Percentiles rank a stretch among this genome's conserved stretches.
phyloP scores from a whole-genome alignment of 2,329 filamentous ascomycete species.

The Aspergillus novofumigatus region DNA sequence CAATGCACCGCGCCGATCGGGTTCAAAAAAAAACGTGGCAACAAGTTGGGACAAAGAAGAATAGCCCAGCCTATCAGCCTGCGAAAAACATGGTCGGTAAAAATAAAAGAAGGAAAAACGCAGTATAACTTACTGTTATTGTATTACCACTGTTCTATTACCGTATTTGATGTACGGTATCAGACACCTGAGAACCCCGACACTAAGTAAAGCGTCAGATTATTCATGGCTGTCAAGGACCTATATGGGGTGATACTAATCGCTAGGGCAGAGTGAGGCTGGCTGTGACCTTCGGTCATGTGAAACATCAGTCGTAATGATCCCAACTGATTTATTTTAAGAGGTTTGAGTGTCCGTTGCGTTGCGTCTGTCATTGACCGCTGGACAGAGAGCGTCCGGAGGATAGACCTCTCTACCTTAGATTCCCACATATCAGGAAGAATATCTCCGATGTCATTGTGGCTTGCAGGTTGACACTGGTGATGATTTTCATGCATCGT shows the following conservation, averaged over 20 bases:
- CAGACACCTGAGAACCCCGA: not conserved
- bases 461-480: not conserved
- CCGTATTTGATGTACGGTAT: constrained; percentile 4
- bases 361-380: not conserved
- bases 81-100: not conserved
- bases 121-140: not conserved
- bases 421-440: not conserved
- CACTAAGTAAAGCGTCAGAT: not conserved
- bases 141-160: constrained; percentile 5
- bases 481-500: not conserved
- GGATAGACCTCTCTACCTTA: not conserved
- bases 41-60: constrained; percentile 6
- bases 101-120: constrained; percentile 4
- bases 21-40: constrained; percentile 29
- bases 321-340: not conserved
- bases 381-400: not conserved
- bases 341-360: not conserved
- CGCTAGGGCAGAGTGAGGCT: constrained; percentile 12
- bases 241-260: not conserved
- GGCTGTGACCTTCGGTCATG: constrained; percentile 5
- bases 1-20: constrained; percentile 31
- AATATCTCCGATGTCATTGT: not conserved
- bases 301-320: not conserved
- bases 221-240: not conserved
- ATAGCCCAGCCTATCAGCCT: not conserved